Base-by-base conservation (phyloP, 306 rosid genomes). In the Malus orientalis region DNA sequence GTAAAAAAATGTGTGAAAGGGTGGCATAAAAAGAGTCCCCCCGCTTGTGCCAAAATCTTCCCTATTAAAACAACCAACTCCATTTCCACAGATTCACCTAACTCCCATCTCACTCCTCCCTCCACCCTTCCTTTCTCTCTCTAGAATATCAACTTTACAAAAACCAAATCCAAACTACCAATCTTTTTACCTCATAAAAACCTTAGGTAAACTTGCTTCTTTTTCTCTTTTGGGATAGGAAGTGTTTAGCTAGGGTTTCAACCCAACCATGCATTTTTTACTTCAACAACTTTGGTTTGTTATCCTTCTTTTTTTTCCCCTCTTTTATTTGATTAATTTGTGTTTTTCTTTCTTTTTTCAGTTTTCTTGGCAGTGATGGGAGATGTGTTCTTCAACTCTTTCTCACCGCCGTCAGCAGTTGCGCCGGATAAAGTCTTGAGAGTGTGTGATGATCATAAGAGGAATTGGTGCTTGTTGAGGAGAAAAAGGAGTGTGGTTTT, bases 11-110 rank as follows among this genome's bases (percentile, higher is more conserved):
- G 85, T 85, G 89, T 82, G 73, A 47, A 61, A 18, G 32, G 51
- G 63, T 12, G 90, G 91, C 88, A 85, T 71, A 90, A 90, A 90
- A 90, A 90, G 90, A 88, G 84, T 85, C 89, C 91, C 80, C n/a
- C 47, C 71, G 38, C 73, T 73, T 71, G 76, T 74, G 76, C 73
- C 53, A 79, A 58, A 64, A 40, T 54, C 63, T 82, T 78, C 63
- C 70, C 78, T 85, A 80, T 74, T 79, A 60, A 68, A 77, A 11
- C 23, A 13, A 60, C 67, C 33, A 45, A 57, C 67, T 32, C 67
- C 65, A 23, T 73, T 66, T 82, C 81, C 68, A 63, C 19, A 69
- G 76, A 60, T 70, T 63, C 67, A 90, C 93, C 97, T 85, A 92
- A 83, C 86, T 63, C 88, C 61, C 78, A 89, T 84, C 98, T 82